Base-by-base conservation (phyloP, 2,329 filamentous ascomycete genomes). In the Ceratocystis ficicola region DNA sequence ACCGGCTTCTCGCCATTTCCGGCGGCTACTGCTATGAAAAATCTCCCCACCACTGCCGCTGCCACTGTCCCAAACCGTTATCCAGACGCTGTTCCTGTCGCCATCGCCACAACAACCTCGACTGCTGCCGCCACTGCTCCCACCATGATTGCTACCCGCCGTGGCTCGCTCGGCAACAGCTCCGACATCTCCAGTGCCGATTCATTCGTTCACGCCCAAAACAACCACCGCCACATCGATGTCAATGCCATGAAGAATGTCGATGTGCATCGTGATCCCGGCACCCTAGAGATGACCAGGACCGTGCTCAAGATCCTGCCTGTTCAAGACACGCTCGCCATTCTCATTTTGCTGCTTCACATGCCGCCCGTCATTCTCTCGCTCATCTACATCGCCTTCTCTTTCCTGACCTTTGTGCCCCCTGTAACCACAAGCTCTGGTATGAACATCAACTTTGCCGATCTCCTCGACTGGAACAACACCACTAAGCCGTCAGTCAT, bases 271-370 rank as follows among this genome's bases (percentile, higher is more conserved):
- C 86, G 86, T 70, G 85, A 88, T 73, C 80, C 85, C 65, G 88
- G 88, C 67, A 85, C 89, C 61, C 77, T 95, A 70, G 86, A 89
- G 71, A 80, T 95, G 70, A 87, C 88, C 69, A 83, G 89, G 70
- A 96, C 91, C 65, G 93, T 97, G 71, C 84, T 97, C 74, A 86
- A 86, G 72, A 90, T 91, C 64, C 93, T 92, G 72, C 93, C 93
- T 65, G 85, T 96, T 73, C 89, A 90, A 77, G 93, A 97, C 77
- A 96, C 93, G 68, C 90, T 96, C 76, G 91, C 93, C 74, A 96
- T 97, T 72, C 85, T 97, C 75, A 96, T 96, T 76, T 89, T 96
- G 72, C 84, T 97, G 70, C 88, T 96, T 76, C 92, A 95, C 74
- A 85, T 96, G 8, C 92, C 93, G 36, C 90, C 92, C 25, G 86